Evolutionary conservation across 2,329 filamentous ascomycete genomes (phyloP).

Genomic region (Thelonectria discophora): DNA sequence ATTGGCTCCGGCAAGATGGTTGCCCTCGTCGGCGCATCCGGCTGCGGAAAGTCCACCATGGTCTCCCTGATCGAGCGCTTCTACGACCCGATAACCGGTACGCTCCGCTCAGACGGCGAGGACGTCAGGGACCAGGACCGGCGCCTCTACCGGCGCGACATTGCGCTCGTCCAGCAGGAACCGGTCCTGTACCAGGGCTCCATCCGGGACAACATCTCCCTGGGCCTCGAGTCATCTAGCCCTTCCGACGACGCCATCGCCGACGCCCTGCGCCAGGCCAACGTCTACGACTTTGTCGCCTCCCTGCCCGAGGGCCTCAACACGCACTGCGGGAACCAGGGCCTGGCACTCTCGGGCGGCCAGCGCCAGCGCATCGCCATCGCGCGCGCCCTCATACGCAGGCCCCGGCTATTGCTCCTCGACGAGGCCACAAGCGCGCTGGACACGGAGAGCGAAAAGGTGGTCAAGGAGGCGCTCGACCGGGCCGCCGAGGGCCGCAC

Average conservation of each 20-base stretch:
- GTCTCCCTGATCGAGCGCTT: slow-evolving; percentile 61
- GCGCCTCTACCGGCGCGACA: slow-evolving; percentile 45
- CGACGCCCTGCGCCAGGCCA: slow-evolving; percentile 62
- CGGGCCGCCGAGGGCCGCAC: slow-evolving; percentile 52
- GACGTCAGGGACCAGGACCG: slow-evolving; percentile 45
- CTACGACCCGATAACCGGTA: slow-evolving; percentile 49
- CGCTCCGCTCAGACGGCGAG: slow-evolving; percentile 41
- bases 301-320: slow-evolving; percentile 67
- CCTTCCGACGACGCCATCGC: slow-evolving; percentile 52
- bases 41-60: slow-evolving; percentile 69
- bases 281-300: slow-evolving; percentile 64
- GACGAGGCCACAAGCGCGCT: slow-evolving; percentile 76
- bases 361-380: slow-evolving; percentile 79
- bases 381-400: slow-evolving; percentile 73
- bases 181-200: slow-evolving; percentile 58
- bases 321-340: slow-evolving; percentile 71
- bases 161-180: slow-evolving; percentile 54
- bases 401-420: slow-evolving; percentile 72
- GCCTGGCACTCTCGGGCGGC: slow-evolving; percentile 75
- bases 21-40: slow-evolving; percentile 65
- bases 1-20: slow-evolving; percentile 59
- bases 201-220: slow-evolving; percentile 64
- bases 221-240: slow-evolving; percentile 51
- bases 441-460: slow-evolving; percentile 71
- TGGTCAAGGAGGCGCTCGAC: slow-evolving; percentile 71